phyloP scores from a whole-genome alignment of 2,329 filamentous ascomycete species.

The Venturia nashicola region DNA sequence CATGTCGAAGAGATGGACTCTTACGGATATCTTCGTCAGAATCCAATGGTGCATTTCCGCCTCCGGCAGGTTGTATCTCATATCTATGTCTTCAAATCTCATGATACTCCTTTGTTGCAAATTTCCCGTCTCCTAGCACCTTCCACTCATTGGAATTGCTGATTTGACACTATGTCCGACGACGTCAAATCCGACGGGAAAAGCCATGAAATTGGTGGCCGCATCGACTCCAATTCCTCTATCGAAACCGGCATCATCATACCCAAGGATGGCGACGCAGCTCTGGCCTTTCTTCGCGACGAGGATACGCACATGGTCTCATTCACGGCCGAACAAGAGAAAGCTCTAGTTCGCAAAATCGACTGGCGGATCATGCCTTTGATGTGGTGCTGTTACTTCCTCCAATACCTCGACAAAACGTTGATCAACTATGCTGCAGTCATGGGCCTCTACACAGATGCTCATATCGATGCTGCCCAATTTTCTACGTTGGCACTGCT shows the following conservation, averaged over 20 bases:
- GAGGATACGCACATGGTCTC: constrained; percentile 14
- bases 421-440: constrained; percentile 29
- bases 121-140: not conserved
- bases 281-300: not conserved
- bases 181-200: not conserved
- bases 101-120: not conserved
- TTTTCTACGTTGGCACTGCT: constrained; percentile 15
- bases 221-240: not conserved
- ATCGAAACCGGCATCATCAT: not conserved
- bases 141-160: not conserved
- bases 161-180: not conserved
- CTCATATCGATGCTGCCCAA: constrained; percentile 20
- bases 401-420: constrained; percentile 30
- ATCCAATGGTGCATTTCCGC: not conserved
- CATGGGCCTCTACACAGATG: constrained; percentile 27
- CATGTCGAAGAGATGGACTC: not conserved
- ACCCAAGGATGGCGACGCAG: not conserved
- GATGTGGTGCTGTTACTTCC: constrained; percentile 25
- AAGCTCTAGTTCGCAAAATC: constrained; percentile 19
- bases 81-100: not conserved
- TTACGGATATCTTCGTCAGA: not conserved
- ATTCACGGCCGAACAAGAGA: constrained; percentile 15
- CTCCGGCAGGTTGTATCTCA: not conserved
- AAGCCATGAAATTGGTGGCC: not conserved
- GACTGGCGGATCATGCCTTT: constrained; percentile 26